phyloP scores from a whole-genome alignment of 2,329 filamentous ascomycete species.

The Pseudogymnoascus sp. region DNA sequence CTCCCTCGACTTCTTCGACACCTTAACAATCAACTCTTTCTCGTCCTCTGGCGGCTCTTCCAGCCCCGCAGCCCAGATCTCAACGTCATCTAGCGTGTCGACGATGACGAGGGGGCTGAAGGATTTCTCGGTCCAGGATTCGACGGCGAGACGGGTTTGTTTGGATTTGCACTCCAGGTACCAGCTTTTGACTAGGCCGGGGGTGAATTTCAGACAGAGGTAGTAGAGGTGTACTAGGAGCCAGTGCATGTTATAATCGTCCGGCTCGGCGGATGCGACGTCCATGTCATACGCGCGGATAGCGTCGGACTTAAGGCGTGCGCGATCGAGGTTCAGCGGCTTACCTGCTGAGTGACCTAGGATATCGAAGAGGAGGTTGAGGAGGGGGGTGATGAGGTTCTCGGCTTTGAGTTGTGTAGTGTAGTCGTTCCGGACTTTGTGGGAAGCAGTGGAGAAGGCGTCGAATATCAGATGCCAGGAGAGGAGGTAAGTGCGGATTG shows the following conservation, averaged over 20 bases:
- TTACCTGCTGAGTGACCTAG: constrained; percentile 70
- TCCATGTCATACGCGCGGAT: constrained; percentile 49
- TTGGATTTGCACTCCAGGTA: constrained; percentile 74
- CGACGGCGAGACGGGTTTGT: constrained; percentile 71
- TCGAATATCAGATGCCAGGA: constrained; percentile 90
- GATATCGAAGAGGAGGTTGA: constrained; percentile 77
- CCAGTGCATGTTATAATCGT: constrained; percentile 72
- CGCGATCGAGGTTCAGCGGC: constrained; percentile 66
- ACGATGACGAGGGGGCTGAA: constrained; percentile 66
- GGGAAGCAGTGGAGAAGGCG: constrained; percentile 69
- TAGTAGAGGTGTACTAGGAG: constrained; percentile 83
- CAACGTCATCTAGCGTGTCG: constrained; percentile 59
- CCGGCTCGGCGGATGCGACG: constrained; percentile 48
- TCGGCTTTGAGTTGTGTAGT: constrained; percentile 69
- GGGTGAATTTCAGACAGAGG: constrained; percentile 66
- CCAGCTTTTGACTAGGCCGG: constrained; percentile 75
- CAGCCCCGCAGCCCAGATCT: constrained; percentile 55
- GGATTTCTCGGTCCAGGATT: constrained; percentile 77
- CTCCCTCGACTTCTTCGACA: constrained; percentile 64
- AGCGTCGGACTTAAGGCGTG: constrained; percentile 50
- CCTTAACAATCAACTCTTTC: constrained; percentile 57
- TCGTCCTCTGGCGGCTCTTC: constrained; percentile 44
- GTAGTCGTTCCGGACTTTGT: constrained; percentile 77
- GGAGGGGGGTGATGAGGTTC: constrained; percentile 58
- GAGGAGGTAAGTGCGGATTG: constrained; percentile 72